phyloP scores from a whole-genome alignment of 331 rosid species.

The Stylosanthes scabra region DNA sequence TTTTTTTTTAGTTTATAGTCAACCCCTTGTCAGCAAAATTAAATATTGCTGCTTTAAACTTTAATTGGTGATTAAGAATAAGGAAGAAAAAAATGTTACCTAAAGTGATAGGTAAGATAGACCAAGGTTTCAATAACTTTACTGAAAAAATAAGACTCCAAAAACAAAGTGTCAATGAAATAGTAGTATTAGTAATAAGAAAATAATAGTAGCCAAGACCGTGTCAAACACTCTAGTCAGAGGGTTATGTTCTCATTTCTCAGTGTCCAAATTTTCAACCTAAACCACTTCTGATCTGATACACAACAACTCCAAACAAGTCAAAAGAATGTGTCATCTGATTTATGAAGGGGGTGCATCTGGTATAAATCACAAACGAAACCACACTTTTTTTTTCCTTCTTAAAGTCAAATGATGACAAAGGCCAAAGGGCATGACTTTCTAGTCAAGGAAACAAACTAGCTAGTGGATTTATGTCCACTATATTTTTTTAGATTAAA shows the following conservation, averaged over 20 bases:
- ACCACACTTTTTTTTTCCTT: conserved; percentile 6
- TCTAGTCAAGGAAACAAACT: conserved; percentile 31
- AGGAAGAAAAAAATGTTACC: not conserved
- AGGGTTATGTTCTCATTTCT: not conserved
- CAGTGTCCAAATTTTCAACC: conserved; percentile 25
- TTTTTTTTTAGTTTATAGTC: not conserved
- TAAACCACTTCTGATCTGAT: conserved; percentile 32
- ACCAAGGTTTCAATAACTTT: no score
- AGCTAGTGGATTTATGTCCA: no score
- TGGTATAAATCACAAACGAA: conserved; percentile 30
- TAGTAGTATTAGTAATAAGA: not conserved
- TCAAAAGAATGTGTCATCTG: conserved; percentile 11
- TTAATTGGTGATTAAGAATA: not conserved
- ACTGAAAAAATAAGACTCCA: not conserved
- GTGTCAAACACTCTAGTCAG: conserved; percentile 40
- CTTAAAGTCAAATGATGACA: conserved; percentile 35
- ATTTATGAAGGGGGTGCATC: not conserved
- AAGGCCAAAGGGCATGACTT: conserved; percentile 20
- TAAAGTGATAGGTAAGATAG: not conserved
- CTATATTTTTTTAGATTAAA: no score
- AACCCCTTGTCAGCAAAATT: not conserved
- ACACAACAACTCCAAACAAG: conserved; percentile 33
- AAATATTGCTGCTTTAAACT: not conserved
- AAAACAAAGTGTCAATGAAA: not conserved
- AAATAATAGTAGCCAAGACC: conserved; percentile 22